Evolutionary conservation across 176 grass and related monocot genomes (phyloP), one percentile per base, ranked within the genome.

Genomic region (Urochloa ruziziensis): DNA sequence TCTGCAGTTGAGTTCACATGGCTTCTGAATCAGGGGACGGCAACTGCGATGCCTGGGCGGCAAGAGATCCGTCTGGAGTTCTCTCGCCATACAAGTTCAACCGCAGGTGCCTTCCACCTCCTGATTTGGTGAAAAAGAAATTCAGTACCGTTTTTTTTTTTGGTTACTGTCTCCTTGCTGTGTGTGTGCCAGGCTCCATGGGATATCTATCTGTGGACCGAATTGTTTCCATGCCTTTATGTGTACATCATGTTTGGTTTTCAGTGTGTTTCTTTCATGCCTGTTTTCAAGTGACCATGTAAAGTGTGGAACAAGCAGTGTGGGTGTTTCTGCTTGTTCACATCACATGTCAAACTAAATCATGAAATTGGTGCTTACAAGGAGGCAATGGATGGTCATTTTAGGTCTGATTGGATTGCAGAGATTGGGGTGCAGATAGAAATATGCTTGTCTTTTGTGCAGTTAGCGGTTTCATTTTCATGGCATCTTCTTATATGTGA

Each of bases 11-110:
- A 34, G 4, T 10, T 40, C 40, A 2, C n/a, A 97, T 93, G 94
- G 89, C 87, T 73, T 61, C 62, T 48, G 74, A 82, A 54, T 54
- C 25, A 56, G 88, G 80, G 36, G 56, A 8, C 12, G 84, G 83
- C 23, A 91, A 93, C 80, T 97, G 94, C 67, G 47, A 89, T 21
- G 83, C 72, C 35, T 97, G 94, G 94, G 94, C 94, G 5, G 94
- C 91, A 0, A 93, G 67, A 53, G 84, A 93, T 85, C 59, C 76
- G 69, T 91, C 89, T 0, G 94, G 94, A 82, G 34, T 79, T 59
- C 89, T 97, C 48, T 97, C 94, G 3, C 94, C 91, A 2, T 89
- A 93, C 84, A 93, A 60, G 12, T 97, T 97, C 46, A 49, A 80
- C 74, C 85, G 93, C 24, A 95, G 90, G 93, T 95, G 47, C 1